These are phyloP conservation scores for Botrytis hyacinthi DNA, from an alignment of 2,329 filamentous ascomycete genomes.

Conservation along the genomic window DNA sequence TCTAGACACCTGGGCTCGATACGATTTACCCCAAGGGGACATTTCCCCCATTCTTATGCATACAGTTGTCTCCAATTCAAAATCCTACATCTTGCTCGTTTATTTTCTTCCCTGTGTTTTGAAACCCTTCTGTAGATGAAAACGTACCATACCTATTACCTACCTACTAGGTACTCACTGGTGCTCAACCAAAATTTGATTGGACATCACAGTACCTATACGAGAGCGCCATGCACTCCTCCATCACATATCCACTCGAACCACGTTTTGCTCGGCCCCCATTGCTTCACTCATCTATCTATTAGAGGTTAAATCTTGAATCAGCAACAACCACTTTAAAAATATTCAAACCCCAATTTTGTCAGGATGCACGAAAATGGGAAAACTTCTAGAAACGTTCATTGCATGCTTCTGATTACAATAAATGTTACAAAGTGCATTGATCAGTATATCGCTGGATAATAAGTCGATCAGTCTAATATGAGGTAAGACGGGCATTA, in stretches of 20 bases:
- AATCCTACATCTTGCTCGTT: background rate
- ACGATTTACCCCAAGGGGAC: background rate
- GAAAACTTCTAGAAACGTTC: background rate
- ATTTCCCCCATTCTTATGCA: background rate
- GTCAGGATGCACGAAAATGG: no score
- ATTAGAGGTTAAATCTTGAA: background rate
- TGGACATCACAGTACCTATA: conserved; percentile 1
- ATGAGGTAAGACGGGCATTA: conserved; percentile 14
- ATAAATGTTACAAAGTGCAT: background rate
- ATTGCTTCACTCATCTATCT: background rate
- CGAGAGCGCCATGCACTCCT: background rate
- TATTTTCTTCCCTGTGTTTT: background rate
- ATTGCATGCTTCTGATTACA: background rate
- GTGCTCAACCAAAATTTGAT: background rate
- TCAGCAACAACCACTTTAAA: background rate
- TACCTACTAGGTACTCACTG: background rate
- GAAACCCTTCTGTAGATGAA: background rate
- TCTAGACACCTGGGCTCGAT: background rate
- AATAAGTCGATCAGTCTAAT: background rate
- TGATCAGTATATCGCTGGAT: background rate
- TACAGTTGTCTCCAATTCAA: background rate
- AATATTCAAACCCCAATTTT: background rate
- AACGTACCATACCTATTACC: background rate
- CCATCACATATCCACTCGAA: background rate
- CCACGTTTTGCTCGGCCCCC: conserved; percentile 17